phyloP scores from a whole-genome alignment of 2,329 filamentous ascomycete genomes.

The Apiospora hydei region DNA sequence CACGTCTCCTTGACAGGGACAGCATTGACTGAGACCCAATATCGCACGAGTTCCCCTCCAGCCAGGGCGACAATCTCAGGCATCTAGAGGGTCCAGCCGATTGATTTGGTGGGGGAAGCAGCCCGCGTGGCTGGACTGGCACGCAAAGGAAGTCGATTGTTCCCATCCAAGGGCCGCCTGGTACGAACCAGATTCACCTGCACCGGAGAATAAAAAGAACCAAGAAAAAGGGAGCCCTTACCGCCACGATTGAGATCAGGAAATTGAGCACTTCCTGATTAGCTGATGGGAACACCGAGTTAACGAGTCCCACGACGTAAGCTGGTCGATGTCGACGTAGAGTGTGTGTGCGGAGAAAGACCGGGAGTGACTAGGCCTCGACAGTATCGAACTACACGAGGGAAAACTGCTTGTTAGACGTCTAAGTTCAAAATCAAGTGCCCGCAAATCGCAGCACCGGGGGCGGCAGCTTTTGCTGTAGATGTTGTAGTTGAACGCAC shows the following conservation, averaged over 20 bases:
- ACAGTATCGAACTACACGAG: conserved; percentile 51
- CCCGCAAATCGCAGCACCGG: conserved; percentile 1
- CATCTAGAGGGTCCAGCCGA: background rate
- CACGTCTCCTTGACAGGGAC: background rate
- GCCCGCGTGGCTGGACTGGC: conserved; percentile 8
- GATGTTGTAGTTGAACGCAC: conserved; percentile 34
- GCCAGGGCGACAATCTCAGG: conserved; percentile 18
- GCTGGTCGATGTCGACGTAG: conserved; percentile 49
- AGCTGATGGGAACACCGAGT: conserved; percentile 66
- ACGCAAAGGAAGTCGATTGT: background rate
- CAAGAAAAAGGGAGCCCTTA: conserved; percentile 52
- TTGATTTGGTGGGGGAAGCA: background rate
- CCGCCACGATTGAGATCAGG: conserved; percentile 57
- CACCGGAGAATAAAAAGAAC: conserved; percentile 23
- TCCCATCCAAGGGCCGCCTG: background rate
- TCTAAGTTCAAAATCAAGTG: conserved; percentile 33
- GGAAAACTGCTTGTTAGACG: conserved; percentile 39
- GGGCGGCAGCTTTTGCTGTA: no score
- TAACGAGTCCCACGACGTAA: conserved; percentile 68
- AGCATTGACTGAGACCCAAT: conserved; percentile 5
- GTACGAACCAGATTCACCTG: background rate
- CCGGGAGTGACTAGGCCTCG: conserved; percentile 44
- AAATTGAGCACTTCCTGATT: conserved; percentile 58
- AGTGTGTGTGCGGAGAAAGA: conserved; percentile 51
- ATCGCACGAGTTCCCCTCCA: background rate